A percentile compares a stretch with the other conserved stretches of the same genome.
Evolutionary conservation across 108 stramenopile genomes (phyloP).

Genomic region (Conticribra weissflogii): DNA sequence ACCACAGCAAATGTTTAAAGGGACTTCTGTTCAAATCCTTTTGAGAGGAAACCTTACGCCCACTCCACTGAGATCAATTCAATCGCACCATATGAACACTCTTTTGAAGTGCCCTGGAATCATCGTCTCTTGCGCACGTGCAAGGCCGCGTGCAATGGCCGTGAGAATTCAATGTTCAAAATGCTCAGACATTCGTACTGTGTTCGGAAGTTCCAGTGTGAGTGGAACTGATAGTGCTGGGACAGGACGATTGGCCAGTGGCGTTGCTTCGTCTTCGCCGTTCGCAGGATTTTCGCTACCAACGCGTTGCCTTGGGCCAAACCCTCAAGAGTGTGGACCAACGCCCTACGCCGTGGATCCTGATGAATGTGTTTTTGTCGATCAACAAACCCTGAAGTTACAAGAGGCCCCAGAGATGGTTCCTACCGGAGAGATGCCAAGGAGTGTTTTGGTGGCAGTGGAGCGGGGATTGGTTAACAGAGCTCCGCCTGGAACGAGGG

Average conservation of each 20-base stretch:
- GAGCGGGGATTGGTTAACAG: conserved; percentile 91
- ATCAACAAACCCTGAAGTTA: conserved; percentile 96
- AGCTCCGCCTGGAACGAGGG: conserved; percentile 95
- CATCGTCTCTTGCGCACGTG: conserved; percentile 88
- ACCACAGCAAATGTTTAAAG: conserved; percentile 37
- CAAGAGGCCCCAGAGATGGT: conserved; percentile 95
- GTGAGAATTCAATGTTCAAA: conserved; percentile 85
- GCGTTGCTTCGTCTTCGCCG: conserved; percentile 16
- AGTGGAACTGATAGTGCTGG: conserved; percentile 5
- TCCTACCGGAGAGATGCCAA: conserved; percentile 97
- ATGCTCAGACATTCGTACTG: conserved; percentile 72
- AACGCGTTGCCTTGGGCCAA: conserved; percentile 44
- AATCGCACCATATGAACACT: conserved; percentile 93
- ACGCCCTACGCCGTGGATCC: conserved; percentile 89
- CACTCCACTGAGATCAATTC: conserved; percentile 87
- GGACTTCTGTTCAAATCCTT: conserved; percentile 73
- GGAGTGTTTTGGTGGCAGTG: conserved; percentile 89
- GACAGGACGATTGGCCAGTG: not conserved
- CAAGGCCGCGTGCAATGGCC: conserved; percentile 82
- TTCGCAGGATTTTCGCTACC: conserved; percentile 43
- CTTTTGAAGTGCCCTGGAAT: conserved; percentile 96
- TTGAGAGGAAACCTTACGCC: conserved; percentile 71
- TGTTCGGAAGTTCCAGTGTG: conserved; percentile 50
- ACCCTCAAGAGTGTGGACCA: conserved; percentile 81
- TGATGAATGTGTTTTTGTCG: conserved; percentile 91